These are phyloP conservation scores for Cytidiella melzeri DNA, from an alignment of 768 basidiomycete genomes.

Conservation along the genomic window DNA sequence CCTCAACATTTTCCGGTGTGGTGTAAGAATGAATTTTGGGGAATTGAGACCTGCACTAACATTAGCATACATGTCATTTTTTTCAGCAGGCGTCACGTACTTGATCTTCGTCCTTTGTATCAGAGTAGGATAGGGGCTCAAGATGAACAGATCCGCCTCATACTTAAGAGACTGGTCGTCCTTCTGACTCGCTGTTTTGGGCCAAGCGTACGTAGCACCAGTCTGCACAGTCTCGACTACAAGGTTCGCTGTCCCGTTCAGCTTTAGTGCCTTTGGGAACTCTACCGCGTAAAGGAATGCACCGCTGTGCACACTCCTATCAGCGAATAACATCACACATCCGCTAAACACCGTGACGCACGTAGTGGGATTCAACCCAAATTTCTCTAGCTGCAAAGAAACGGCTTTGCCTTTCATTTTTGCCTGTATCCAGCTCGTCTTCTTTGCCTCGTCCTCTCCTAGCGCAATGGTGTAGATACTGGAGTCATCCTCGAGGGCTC, in stretches of 20 bases:
- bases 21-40: constrained; percentile 71
- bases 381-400: constrained; percentile 45
- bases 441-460: constrained; percentile 51
- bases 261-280: constrained; percentile 52
- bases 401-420: constrained; percentile 67
- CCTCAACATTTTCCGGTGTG: constrained; percentile 53
- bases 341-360: constrained; percentile 41
- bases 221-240: constrained; percentile 76
- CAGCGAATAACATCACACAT: not conserved
- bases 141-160: constrained; percentile 66
- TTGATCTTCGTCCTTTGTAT: constrained; percentile 85
- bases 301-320: constrained; percentile 24
- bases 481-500: constrained; percentile 55
- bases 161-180: constrained; percentile 81
- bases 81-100: constrained; percentile 37
- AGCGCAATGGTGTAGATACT: constrained; percentile 66
- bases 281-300: constrained; percentile 53
- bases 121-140: constrained; percentile 77
- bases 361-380: constrained; percentile 43
- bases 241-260: constrained; percentile 63
- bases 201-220: constrained; percentile 74
- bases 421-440: constrained; percentile 74
- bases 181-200: constrained; percentile 61
- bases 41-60: constrained; percentile 49
- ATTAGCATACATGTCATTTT: not conserved